phyloP scores from a whole-genome alignment of 1,284 basidiomycete genomes.

The Ceratobasidium sp. region DNA sequence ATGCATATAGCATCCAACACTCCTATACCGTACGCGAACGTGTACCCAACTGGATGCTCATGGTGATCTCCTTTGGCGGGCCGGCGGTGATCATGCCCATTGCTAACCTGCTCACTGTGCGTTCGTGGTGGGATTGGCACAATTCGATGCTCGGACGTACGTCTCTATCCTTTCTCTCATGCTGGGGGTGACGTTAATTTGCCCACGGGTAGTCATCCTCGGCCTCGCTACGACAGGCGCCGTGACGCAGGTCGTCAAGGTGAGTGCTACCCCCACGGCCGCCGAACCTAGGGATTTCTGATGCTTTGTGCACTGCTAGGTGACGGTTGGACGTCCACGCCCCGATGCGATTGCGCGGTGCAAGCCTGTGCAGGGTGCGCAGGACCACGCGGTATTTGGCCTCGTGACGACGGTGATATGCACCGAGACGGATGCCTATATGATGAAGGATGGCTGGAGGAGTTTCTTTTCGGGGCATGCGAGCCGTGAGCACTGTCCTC shows the following conservation, averaged over 20 bases:
- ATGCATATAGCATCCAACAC: slow-evolving; percentile 55
- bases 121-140: slow-evolving; percentile 91
- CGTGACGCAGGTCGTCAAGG: slow-evolving; percentile 87
- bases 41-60: slow-evolving; percentile 75
- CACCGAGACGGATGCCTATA: slow-evolving; percentile 69
- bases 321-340: slow-evolving; percentile 85
- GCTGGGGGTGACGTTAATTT: slow-evolving; percentile 30
- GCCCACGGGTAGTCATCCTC: slow-evolving; percentile 67
- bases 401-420: slow-evolving; percentile 83
- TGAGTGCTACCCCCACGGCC: slow-evolving; percentile 52
- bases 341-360: slow-evolving; percentile 86
- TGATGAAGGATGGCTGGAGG: slow-evolving; percentile 86
- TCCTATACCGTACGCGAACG: slow-evolving; percentile 86
- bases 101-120: slow-evolving; percentile 75
- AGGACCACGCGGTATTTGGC: slow-evolving; percentile 74
- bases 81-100: slow-evolving; percentile 75
- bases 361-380: slow-evolving; percentile 71
- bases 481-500: slow-evolving; percentile 63
- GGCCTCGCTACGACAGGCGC: slow-evolving; percentile 79
- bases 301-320: slow-evolving; percentile 35
- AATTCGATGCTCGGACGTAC: slow-evolving; percentile 79
- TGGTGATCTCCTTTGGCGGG: slow-evolving; percentile 73
- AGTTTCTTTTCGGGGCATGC: slow-evolving; percentile 96
- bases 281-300: background rate
- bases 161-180: slow-evolving; percentile 54